A percentile compares a stretch with the other conserved stretches of the same genome.
Conservation (phyloP, 257 asterid species). For the Paulownia fortunei region DNA sequence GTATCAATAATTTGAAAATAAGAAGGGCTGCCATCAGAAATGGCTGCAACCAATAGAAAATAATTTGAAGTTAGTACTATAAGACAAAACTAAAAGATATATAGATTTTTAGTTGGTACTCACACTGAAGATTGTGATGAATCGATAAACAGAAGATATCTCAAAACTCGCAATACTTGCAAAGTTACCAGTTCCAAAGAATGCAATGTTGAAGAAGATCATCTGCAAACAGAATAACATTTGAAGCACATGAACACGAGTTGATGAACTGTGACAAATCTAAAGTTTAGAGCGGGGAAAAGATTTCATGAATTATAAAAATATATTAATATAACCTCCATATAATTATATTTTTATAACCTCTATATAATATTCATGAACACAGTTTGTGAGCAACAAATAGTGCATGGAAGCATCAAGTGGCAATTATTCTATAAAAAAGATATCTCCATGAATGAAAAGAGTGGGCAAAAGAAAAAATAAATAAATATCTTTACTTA, state of each 20-base stretch:
- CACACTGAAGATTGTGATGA: slow-evolving; percentile 95
- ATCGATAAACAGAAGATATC: slow-evolving; percentile 94
- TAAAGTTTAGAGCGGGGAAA: background rate
- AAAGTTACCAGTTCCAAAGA: slow-evolving; percentile 98
- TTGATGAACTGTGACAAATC: background rate
- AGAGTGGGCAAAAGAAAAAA: background rate
- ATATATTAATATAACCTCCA: too few relatives aligned
- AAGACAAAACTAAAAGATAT: background rate
- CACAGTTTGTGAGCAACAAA: background rate
- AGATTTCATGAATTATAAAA: background rate
- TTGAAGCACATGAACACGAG: background rate
- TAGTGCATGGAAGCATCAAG: background rate
- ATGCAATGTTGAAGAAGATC: slow-evolving; percentile 95
- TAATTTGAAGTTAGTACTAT: slow-evolving; percentile 19
- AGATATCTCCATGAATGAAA: background rate
- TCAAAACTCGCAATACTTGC: slow-evolving; percentile 98
- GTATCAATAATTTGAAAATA: slow-evolving; percentile 81
- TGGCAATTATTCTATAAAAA: background rate
- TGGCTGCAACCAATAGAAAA: slow-evolving; percentile 70
- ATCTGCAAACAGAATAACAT: slow-evolving; percentile 51
- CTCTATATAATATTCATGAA: background rate
- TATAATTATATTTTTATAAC: too few relatives aligned
- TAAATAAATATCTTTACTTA: background rate
- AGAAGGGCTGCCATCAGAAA: slow-evolving; percentile 97
- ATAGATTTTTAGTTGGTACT: slow-evolving; percentile 41